Percentiles rank a stretch among this genome's conserved stretches.
Evolutionary conservation across 371 early-diverging fungal species (phyloP).

Genomic region (Zychaea mexicana): DNA sequence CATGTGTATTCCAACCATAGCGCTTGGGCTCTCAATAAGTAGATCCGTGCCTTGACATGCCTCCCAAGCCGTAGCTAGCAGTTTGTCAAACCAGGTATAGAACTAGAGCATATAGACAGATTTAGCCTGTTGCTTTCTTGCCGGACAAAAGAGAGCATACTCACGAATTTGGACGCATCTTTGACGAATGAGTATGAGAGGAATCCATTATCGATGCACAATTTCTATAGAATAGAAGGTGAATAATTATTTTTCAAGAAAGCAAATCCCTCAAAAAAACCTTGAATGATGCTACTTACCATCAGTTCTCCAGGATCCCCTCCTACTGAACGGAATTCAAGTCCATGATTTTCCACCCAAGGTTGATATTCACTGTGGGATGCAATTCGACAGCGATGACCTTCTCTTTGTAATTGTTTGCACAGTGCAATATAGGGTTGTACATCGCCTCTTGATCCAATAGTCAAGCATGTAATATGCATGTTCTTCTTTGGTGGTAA

Average conservation of each 20-base stretch:
- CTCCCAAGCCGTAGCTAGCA: constrained; percentile 64
- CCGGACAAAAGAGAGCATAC: constrained; percentile 6
- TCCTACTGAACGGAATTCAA: constrained; percentile 73
- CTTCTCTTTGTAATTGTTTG: constrained; percentile 70
- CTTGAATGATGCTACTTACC: constrained; percentile 21
- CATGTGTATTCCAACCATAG: constrained; percentile 79
- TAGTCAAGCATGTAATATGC: constrained; percentile 78
- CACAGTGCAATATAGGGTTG: constrained; percentile 84
- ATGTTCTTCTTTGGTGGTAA: constrained; percentile 43
- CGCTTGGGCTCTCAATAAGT: constrained; percentile 75
- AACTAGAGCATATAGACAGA: constrained; percentile 39
- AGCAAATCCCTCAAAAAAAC: background rate
- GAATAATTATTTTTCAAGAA: background rate
- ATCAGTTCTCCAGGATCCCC: constrained; percentile 75
- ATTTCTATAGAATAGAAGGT: constrained; percentile 36
- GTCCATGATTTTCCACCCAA: constrained; percentile 72
- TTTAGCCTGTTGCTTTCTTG: no score
- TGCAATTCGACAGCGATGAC: constrained; percentile 75
- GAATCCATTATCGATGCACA: constrained; percentile 80
- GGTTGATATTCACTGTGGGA: constrained; percentile 75
- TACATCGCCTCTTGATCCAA: constrained; percentile 86
- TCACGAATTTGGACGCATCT: constrained; percentile 58
- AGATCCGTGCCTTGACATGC: constrained; percentile 77
- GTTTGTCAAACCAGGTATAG: constrained; percentile 73
- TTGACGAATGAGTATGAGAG: constrained; percentile 72